Base-by-base conservation (phyloP, 108 stramenopile species). In the Schizochytrium sp. region DNA sequence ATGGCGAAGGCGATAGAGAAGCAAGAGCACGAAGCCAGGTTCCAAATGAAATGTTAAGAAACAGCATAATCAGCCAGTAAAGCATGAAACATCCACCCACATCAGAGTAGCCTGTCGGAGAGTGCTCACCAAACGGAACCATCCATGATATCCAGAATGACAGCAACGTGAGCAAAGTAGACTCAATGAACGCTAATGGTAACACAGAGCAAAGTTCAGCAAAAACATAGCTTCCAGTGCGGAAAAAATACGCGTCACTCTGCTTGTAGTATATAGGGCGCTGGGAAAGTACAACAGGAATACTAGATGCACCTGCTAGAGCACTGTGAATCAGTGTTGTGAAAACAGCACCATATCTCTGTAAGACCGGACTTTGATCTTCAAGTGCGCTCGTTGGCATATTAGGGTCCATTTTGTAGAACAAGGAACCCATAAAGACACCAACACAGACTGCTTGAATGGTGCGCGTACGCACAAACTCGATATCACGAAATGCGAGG, bases 201-300 rank as follows among this genome's bases (percentile, higher is more conserved):
- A 69, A 44, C 64, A 69, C 64, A 8, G 64, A 69, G 64, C 40
- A 44, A 8, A 44, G 42, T 44, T 69, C 64, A 0, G 64, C 64
- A 7, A 69, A 8, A 7, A 69, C 64, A 44, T 69, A 69, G 28
- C 44, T 69, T 38, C 40, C 3, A 7, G 64, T 69, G 28, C 64
- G 96, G 90, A 95, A 97, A 87, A 97, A 96, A 64, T 94, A 93
- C 1, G 95, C 93, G 88, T 95, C 96, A 56, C 94, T 94, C 83
- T 97, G 96, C 88, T 97, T 97, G 93, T 96, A 96, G 61, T 95
- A 95, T 4, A 97, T 91, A 3, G 91, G 88, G 8, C 96, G 92
- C 28, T 90, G 89, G 47, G 94, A 90, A 87, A 95, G 94, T 60
- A 95, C 94, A n/a, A 92, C 91, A 13, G 94, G 89, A 17, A 97